Base-by-base conservation (phyloP, 352 stramenopile genomes). In the Globisporangium irregulare region DNA sequence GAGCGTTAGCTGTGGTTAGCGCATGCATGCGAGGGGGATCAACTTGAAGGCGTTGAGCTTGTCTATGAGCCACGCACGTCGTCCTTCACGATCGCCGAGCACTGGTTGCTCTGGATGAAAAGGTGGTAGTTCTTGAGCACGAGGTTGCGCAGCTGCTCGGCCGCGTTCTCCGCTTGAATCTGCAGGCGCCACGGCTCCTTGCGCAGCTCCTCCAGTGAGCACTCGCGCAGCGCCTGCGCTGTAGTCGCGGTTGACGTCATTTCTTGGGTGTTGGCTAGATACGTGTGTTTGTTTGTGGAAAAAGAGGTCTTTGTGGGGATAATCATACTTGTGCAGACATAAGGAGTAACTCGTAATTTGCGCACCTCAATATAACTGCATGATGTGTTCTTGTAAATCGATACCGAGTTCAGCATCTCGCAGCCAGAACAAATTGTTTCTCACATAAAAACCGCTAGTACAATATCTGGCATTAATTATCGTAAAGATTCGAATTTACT, bases 51-150 rank as follows among this genome's bases (percentile, higher is more conserved):
- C 8, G 24, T 53, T 50, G 32, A 46, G 41, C 4, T 20, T 48
- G 12, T 15, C 9, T n/a, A 29, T 24, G 54, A 29, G 53, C 15
- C 15, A 74, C 78, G 32, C 56, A 91, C 81, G 62, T 94, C 84
- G 63, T 92, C 74, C 55, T 92, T 89, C 72, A 97, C 89, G 56
- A 95, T 80, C 27, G 78, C 76, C 8, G 86, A 82, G 74, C 90
- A 94, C 68, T 95, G 89, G 67, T 94, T 93, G 72, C 87, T 97
- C 73, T 96, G 86, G 67, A 97, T 94, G 67, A 97, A 96, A 38
- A 97, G 86, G 69, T 94, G 86, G 71, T 97, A 97, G 71, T 97
- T 95, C 68, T 93, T 89, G 43, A 96, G 74, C 60, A 95, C 87
- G 36, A 96, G 82, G 32, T 71, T 80, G 51, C 90, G 87, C 61